A percentile compares a stretch with the other conserved stretches of the same genome.
Conservation (phyloP, 2,329 filamentous ascomycete species). For the Ampelomyces quisqualis region DNA sequence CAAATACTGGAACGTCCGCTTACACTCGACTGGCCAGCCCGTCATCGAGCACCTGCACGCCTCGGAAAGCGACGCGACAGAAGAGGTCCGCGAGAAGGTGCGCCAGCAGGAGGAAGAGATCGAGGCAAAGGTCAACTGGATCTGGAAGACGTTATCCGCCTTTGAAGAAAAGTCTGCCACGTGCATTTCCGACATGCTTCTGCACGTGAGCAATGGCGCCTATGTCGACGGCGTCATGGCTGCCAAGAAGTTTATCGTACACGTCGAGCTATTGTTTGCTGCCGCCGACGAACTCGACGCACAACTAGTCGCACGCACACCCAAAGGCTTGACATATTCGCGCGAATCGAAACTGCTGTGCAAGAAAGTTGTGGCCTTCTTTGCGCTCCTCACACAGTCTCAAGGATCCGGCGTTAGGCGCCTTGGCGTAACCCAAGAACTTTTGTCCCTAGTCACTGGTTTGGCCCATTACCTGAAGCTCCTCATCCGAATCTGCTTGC, state of each 20-base stretch:
- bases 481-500: constrained; percentile 92
- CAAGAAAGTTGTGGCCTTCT: constrained; percentile 99
- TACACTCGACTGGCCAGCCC: constrained; percentile 53
- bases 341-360: constrained; percentile 98
- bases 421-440: constrained; percentile 92
- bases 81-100: constrained; percentile 72
- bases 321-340: constrained; percentile 86
- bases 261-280: constrained; percentile 89
- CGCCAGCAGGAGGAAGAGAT: constrained; percentile 87
- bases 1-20: constrained; percentile 98
- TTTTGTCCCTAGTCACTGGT: constrained; percentile 95
- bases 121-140: constrained; percentile 96
- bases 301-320: constrained; percentile 65
- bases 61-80: constrained; percentile 58
- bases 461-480: constrained; percentile 97
- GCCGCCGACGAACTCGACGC: constrained; percentile 83
- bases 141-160: constrained; percentile 95
- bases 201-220: constrained; percentile 96
- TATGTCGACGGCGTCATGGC: constrained; percentile 94
- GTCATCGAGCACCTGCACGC: constrained; percentile 37
- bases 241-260: constrained; percentile 92
- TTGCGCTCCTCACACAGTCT: constrained; percentile 89
- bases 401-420: constrained; percentile 89
- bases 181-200: constrained; percentile 97
- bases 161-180: constrained; percentile 98